Conservation (phyloP, 768 basidiomycete species). For the Thelephora ganbajun region DNA sequence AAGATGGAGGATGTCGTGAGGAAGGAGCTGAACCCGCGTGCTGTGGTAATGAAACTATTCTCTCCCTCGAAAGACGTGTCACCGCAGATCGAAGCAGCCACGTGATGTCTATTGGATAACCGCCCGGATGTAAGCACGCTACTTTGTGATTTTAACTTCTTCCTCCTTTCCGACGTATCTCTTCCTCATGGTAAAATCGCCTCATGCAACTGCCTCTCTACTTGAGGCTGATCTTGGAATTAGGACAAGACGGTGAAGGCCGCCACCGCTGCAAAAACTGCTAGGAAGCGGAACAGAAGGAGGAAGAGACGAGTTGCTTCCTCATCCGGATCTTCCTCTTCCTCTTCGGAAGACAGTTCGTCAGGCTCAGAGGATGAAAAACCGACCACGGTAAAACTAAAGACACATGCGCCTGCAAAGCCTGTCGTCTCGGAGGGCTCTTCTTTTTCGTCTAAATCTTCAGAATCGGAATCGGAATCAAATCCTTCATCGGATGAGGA, state of each 20-base stretch:
- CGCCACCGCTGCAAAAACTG: slow-evolving; percentile 9
- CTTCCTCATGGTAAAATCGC: too few relatives aligned
- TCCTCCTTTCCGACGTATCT: too few relatives aligned
- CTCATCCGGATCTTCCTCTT: slow-evolving; percentile 14
- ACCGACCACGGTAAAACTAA: slow-evolving; percentile 2
- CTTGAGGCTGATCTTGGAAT: too few relatives aligned
- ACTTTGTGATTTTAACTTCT: too few relatives aligned
- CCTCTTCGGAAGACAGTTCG: slow-evolving; percentile 5
- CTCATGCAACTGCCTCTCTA: too few relatives aligned
- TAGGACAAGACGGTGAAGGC: background rate
- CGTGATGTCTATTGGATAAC: too few relatives aligned
- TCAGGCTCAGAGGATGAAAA: background rate
- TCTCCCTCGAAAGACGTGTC: too few relatives aligned
- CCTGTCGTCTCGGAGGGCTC: slow-evolving; percentile 5
- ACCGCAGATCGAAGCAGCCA: too few relatives aligned
- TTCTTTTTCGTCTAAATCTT: slow-evolving; percentile 9
- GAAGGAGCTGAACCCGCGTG: too few relatives aligned
- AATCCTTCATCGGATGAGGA: slow-evolving; percentile 1
- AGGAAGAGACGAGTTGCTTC: slow-evolving; percentile 20
- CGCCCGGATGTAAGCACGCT: too few relatives aligned
- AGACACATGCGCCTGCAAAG: background rate
- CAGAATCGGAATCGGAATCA: slow-evolving; percentile 10
- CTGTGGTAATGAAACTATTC: too few relatives aligned
- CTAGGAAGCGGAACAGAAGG: slow-evolving; percentile 19
- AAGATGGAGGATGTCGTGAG: background rate